Evolutionary conservation across 2,329 filamentous ascomycete species (phyloP), one percentile per base, ranked within the genome.

Genomic region (Pseudopyricularia cyperi): DNA sequence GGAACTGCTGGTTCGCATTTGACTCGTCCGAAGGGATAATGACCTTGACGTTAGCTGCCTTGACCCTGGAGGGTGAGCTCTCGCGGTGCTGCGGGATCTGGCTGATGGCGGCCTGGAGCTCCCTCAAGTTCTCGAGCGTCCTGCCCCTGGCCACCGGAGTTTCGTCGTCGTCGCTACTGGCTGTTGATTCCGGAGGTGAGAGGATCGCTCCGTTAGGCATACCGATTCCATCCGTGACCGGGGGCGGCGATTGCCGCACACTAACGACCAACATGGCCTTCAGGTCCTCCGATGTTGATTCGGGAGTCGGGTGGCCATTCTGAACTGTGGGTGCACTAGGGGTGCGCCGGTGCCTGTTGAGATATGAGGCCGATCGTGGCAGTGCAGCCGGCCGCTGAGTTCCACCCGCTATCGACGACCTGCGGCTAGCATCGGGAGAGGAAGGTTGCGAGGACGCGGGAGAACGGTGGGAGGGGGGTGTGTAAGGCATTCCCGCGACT

Each of bases 191-290:
- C 9, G 91, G 91, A 34, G 91, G 91, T 0, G 91, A 96, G 54
- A 95, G 87, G 59, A 95, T 80, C 56, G 88, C 89, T 55, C 88
- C 89, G 56, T 81, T 80, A 42, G 89, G 89, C 66, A 95, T 93
- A 57, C 79, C 71, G 54, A 80, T 66, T 26, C 72, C 77, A 68
- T 88, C 82, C 56, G 82, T 87, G 56, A 89, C 69, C 17, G 89
- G 87, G n/a, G 87, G 84, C 15, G 89, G 88, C 48, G 89, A 94
- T 66, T 90, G 87, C 60, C 87, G 81, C 56, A 94, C 71, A 68
- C 81, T 87, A 39, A 24, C 17, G 63, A 71, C 59, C 15, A 67
- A 64, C 63, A 76, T 68, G 50, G 66, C 62, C 62, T 72, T 71
- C 39, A 76, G 61, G 56, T 75, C 70, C 54, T 75, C 72, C 51